A percentile compares a stretch with the other conserved stretches of the same genome.
phyloP scores from a whole-genome alignment of 2,329 filamentous ascomycete genomes.

The Exophiala spinifera region DNA sequence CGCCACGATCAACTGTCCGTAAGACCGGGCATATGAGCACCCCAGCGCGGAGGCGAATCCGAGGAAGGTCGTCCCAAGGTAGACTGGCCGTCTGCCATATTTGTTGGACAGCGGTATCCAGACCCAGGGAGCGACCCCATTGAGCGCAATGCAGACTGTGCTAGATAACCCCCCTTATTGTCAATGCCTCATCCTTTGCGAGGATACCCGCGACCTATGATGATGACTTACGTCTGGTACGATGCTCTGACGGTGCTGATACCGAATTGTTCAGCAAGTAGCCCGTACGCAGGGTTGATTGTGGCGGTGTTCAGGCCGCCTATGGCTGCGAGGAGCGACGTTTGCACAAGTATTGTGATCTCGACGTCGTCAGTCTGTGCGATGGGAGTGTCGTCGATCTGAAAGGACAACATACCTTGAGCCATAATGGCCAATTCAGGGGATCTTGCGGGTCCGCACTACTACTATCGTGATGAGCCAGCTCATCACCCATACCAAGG shows the following conservation, averaged over 20 bases:
- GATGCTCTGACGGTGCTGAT: constrained; percentile 23
- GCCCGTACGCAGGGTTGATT: constrained; percentile 26
- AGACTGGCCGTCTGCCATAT: constrained; percentile 37
- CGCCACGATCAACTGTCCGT: constrained; percentile 20
- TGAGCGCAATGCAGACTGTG: constrained; percentile 33
- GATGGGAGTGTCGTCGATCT: constrained; percentile 30
- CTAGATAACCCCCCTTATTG: constrained; percentile 19
- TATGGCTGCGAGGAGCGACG: constrained; percentile 30
- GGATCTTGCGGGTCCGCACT: constrained; percentile 28
- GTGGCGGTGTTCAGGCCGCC: constrained; percentile 25
- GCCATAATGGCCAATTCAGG: constrained; percentile 29
- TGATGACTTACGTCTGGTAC: constrained; percentile 28
- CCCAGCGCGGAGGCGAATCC: constrained; percentile 32
- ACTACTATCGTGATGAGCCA: constrained; percentile 13
- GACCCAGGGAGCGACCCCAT: constrained; percentile 27
- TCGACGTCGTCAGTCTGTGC: constrained; percentile 22
- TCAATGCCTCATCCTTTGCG: constrained; percentile 1
- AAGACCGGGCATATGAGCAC: constrained; percentile 26
- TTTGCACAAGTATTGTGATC: constrained; percentile 28
- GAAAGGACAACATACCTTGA: constrained; percentile 25
- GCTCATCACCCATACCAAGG: neutral
- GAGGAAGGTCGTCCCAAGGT: constrained; percentile 33
- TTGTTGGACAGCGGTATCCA: constrained; percentile 35
- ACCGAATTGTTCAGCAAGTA: constrained; percentile 20
- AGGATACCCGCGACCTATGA: constrained; percentile 9